Evolutionary conservation across 176 grass and related monocot species (phyloP).

Genomic region (Oryza australiensis): DNA sequence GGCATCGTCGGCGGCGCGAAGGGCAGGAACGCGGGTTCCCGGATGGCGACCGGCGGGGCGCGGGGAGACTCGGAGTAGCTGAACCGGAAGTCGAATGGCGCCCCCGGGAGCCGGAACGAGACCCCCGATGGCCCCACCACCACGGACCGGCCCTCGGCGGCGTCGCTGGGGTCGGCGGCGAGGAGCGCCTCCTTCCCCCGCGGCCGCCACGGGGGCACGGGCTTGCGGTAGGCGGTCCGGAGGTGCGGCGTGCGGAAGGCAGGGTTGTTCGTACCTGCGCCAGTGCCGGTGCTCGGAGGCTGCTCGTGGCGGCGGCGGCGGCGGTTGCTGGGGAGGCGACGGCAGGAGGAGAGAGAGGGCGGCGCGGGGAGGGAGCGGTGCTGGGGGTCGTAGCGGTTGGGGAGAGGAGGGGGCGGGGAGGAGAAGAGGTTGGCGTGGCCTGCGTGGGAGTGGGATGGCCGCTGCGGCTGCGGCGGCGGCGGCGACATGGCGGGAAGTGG

Average conservation of each 20-base stretch:
- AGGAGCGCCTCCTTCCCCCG: constrained; percentile 56
- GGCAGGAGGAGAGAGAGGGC: neutral
- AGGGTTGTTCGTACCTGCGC: neutral
- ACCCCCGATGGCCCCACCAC: constrained; percentile 72
- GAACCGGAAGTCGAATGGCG: constrained; percentile 96
- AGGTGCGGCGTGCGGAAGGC: constrained; percentile 67
- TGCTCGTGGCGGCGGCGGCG: constrained; percentile 11
- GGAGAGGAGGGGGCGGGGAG: constrained; percentile 38
- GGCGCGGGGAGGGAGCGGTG: constrained; percentile 36
- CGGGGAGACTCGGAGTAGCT: constrained; percentile 91
- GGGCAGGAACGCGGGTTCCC: constrained; percentile 95
- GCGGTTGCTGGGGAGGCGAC: neutral
- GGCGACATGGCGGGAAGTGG: constrained; percentile 48
- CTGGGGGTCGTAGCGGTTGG: constrained; percentile 45
- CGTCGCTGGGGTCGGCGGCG: constrained; percentile 48
- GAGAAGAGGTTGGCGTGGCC: constrained; percentile 56
- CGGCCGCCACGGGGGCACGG: constrained; percentile 50
- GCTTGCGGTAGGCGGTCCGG: constrained; percentile 79
- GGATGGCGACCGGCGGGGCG: constrained; percentile 80
- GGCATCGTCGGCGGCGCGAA: constrained; percentile 95
- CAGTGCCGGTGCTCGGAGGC: constrained; percentile 1
- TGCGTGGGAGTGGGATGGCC: constrained; percentile 2
- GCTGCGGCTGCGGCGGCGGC: constrained; percentile 32
- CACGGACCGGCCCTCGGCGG: constrained; percentile 54
- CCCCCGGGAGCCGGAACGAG: constrained; percentile 72